Percentiles rank a stretch among this genome's conserved stretches.
Evolutionary conservation across 805 yeast species (phyloP).

Genomic region (Helenozyma baotianmanensis): DNA sequence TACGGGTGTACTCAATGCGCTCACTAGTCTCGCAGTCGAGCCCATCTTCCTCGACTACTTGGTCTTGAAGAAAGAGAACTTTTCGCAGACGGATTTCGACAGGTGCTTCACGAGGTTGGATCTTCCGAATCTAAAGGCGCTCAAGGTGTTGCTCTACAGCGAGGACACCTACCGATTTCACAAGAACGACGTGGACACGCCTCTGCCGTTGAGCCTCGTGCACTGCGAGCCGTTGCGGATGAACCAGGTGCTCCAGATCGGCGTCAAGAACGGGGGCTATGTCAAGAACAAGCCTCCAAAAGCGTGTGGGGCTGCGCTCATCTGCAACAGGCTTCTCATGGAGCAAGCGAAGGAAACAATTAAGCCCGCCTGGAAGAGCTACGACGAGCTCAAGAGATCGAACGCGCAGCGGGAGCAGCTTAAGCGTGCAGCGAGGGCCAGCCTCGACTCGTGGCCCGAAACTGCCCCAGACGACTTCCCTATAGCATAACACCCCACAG

Average conservation of each 20-base stretch:
- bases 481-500: no score
- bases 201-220: slow-evolving; percentile 30
- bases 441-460: slow-evolving; percentile 44
- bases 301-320: slow-evolving; percentile 37
- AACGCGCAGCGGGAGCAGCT: slow-evolving; percentile 22
- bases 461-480: slow-evolving; percentile 43
- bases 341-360: slow-evolving; percentile 6
- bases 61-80: slow-evolving; percentile 39
- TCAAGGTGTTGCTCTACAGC: slow-evolving; percentile 20
- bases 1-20: slow-evolving; percentile 47
- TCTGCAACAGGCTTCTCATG: slow-evolving; percentile 28
- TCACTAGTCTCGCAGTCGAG: slow-evolving; percentile 33
- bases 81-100: slow-evolving; percentile 22
- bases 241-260: slow-evolving; percentile 47
- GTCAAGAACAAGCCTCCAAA: slow-evolving; percentile 42
- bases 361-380: slow-evolving; percentile 8
- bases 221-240: slow-evolving; percentile 18
- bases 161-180: slow-evolving; percentile 21
- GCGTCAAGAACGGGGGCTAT: slow-evolving; percentile 56
- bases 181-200: slow-evolving; percentile 17
- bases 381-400: slow-evolving; percentile 14
- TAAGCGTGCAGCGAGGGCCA: slow-evolving; percentile 23
- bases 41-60: slow-evolving; percentile 44
- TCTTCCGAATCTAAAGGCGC: slow-evolving; percentile 7
- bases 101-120: slow-evolving; percentile 39